These are phyloP conservation scores for Verruconis gallopava DNA, from an alignment of 2,329 filamentous ascomycete species.

Conservation along the genomic window DNA sequence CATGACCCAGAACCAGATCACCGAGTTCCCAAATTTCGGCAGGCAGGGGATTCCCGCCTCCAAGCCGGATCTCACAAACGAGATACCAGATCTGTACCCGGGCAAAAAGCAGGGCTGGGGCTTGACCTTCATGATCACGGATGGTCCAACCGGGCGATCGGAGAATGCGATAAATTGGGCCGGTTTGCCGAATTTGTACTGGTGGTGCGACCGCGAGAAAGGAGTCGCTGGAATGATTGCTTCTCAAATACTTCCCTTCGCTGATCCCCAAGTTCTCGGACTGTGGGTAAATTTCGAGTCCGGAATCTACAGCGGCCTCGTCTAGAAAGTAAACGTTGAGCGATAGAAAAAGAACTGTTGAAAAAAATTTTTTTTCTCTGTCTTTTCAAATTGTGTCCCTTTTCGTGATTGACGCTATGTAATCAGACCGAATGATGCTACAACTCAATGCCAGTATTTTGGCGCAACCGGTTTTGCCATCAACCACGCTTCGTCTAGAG, in stretches of 20 bases:
- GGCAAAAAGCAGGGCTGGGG: constrained; percentile 38
- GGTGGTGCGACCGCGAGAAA: constrained; percentile 50
- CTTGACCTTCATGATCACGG: constrained; percentile 52
- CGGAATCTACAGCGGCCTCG: neutral
- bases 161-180: constrained; percentile 33
- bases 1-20: constrained; percentile 16
- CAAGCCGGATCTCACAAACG: constrained; percentile 22
- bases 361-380: no score
- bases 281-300: neutral
- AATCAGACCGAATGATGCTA: no score
- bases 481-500: constrained; percentile 63
- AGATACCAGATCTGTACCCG: constrained; percentile 7
- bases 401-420: no score
- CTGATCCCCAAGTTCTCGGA: constrained; percentile 14
- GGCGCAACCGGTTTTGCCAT: constrained; percentile 5
- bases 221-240: constrained; percentile 35
- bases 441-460: constrained; percentile 1
- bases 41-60: constrained; percentile 19
- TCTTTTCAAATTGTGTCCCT: no score
- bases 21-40: constrained; percentile 23
- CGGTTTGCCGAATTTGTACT: constrained; percentile 47
- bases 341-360: no score
- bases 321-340: no score
- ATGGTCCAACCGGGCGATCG: constrained; percentile 43
- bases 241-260: constrained; percentile 23